These are phyloP conservation scores for Trichoderma gracile DNA, from an alignment of 2,329 filamentous ascomycete species.

Conservation along the genomic window DNA sequence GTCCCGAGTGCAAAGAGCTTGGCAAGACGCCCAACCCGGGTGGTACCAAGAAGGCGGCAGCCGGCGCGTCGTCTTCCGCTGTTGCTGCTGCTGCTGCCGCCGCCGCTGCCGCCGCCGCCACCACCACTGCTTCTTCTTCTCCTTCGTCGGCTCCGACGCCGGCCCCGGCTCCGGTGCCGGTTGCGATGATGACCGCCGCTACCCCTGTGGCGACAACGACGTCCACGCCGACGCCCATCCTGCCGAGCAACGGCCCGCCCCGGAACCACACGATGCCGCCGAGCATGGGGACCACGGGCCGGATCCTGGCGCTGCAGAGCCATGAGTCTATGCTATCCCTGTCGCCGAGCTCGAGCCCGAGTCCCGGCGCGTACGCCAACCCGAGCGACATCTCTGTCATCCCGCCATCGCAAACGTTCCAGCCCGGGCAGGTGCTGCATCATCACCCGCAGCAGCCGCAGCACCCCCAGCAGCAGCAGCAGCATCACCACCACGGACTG, in stretches of 20 bases:
- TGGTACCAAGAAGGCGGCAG: conserved; percentile 30
- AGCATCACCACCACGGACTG: conserved; percentile 24
- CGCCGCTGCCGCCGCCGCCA: conserved; percentile 12
- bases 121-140: neutral
- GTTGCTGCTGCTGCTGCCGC: conserved; percentile 12
- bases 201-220: neutral
- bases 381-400: conserved; percentile 50
- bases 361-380: conserved; percentile 48
- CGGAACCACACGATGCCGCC: conserved; percentile 10
- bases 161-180: no score
- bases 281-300: conserved; percentile 26
- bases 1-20: conserved; percentile 81
- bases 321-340: conserved; percentile 35
- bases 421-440: conserved; percentile 29
- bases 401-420: conserved; percentile 43
- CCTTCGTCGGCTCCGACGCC: conserved; percentile 16
- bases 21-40: conserved; percentile 54
- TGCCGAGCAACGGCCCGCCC: conserved; percentile 17
- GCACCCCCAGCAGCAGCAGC: conserved; percentile 28
- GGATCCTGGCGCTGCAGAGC: conserved; percentile 37
- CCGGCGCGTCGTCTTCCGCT: neutral
- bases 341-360: conserved; percentile 33
- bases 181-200: no score
- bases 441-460: conserved; percentile 30
- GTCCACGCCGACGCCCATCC: conserved; percentile 15